Evolutionary conservation across 139 green algal species (phyloP).

Genomic region (Chlorella vulgaris): DNA sequence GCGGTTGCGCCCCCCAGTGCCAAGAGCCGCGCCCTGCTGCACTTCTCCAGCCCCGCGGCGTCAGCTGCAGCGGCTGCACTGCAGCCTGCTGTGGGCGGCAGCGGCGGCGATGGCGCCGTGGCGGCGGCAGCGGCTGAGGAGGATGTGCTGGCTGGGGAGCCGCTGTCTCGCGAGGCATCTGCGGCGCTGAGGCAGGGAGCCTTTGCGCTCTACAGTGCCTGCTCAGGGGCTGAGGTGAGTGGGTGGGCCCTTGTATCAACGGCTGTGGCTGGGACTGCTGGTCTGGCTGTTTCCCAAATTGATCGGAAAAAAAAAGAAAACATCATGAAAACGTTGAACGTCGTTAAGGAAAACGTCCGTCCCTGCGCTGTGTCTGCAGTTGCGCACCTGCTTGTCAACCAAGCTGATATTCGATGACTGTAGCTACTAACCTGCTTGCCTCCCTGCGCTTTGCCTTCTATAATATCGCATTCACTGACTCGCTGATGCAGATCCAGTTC

Average conservation of each 20-base stretch:
- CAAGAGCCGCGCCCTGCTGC: conserved; percentile 23
- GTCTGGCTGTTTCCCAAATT: no score
- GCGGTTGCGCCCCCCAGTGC: conserved; percentile 16
- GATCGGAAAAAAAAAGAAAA: no score
- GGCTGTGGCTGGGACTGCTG: no score
- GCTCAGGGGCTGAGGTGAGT: conserved; percentile 29
- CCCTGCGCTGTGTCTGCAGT: no score
- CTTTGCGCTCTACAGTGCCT: conserved; percentile 51
- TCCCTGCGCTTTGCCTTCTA: no score
- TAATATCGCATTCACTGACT: background rate
- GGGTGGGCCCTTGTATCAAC: background rate
- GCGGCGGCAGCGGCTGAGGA: conserved; percentile 2
- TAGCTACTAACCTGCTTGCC: background rate
- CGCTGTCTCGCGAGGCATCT: conserved; percentile 4
- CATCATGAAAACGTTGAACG: background rate
- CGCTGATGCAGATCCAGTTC: conserved; percentile 40
- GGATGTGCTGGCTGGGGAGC: conserved; percentile 4
- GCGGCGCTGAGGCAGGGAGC: conserved; percentile 42
- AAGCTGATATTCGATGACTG: background rate
- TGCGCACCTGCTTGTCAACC: background rate
- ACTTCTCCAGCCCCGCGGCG: background rate
- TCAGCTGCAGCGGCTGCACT: background rate
- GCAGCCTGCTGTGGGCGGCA: background rate
- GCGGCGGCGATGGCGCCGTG: background rate
- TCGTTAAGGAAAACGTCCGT: background rate